phyloP scores from a whole-genome alignment of 441 rosid genomes.

The Erodium trifolium region DNA sequence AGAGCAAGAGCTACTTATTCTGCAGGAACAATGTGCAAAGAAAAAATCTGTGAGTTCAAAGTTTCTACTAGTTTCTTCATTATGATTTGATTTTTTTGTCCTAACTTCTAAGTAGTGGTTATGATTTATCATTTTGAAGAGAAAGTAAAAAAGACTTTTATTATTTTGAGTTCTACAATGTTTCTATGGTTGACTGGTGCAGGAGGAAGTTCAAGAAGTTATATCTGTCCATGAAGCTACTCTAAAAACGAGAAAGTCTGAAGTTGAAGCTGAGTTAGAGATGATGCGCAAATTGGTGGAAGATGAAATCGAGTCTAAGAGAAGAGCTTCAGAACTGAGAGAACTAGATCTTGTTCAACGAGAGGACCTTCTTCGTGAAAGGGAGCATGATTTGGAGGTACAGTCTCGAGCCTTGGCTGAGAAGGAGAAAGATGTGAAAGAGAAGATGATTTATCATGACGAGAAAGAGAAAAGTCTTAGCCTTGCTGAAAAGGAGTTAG shows the following conservation, averaged over 20 bases:
- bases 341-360: slow-evolving; percentile 66
- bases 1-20: slow-evolving; percentile 63
- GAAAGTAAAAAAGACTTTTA: not conserved
- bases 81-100: not conserved
- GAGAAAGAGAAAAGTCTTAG: slow-evolving; percentile 49
- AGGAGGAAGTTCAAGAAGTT: slow-evolving; percentile 60
- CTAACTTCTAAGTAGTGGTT: not conserved
- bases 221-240: slow-evolving; percentile 52
- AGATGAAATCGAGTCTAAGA: slow-evolving; percentile 70
- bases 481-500: slow-evolving; percentile 43
- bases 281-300: slow-evolving; percentile 49
- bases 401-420: slow-evolving; percentile 46
- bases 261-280: slow-evolving; percentile 75
- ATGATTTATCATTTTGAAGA: not conserved
- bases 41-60: slow-evolving; percentile 63
- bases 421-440: slow-evolving; percentile 63
- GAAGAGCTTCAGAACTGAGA: slow-evolving; percentile 81
- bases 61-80: not conserved
- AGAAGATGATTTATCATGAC: slow-evolving; percentile 39
- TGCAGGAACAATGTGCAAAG: slow-evolving; percentile 56
- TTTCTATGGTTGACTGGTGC: slow-evolving; percentile 12
- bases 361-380: slow-evolving; percentile 58
- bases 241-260: slow-evolving; percentile 51
- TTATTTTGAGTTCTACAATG: not conserved
- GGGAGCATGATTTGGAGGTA: slow-evolving; percentile 73